Evolutionary conservation across 2,329 filamentous ascomycete species (phyloP).

Genomic region (Hypoxylon sp.): DNA sequence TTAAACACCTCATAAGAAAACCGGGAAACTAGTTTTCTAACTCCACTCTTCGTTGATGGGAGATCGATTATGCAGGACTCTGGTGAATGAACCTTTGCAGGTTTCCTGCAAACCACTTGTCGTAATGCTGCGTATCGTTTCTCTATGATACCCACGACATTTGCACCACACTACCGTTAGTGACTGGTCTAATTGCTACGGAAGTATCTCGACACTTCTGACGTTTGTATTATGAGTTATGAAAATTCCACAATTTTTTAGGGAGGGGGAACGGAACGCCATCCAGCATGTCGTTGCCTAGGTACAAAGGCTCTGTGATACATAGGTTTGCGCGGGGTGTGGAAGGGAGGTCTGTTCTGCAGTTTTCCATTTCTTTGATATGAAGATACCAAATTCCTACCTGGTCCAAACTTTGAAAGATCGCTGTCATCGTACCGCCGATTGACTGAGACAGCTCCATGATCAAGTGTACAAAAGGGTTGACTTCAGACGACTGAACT

Average conservation of each 20-base stretch:
- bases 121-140: background rate
- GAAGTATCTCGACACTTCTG: slow-evolving; percentile 24
- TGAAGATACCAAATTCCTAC: slow-evolving; percentile 1
- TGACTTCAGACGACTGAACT: background rate
- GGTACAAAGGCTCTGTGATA: slow-evolving; percentile 11
- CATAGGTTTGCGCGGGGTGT: slow-evolving; percentile 22
- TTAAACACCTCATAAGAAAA: background rate
- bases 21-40: background rate
- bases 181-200: slow-evolving; percentile 1
- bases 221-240: slow-evolving; percentile 51
- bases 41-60: background rate
- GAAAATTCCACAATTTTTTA: slow-evolving; percentile 41
- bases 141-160: no score
- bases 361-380: background rate
- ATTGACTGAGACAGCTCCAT: no score
- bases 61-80: background rate
- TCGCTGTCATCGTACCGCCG: background rate
- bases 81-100: background rate
- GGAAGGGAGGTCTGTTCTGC: slow-evolving; percentile 26
- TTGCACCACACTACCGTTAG: slow-evolving; percentile 12
- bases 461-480: no score
- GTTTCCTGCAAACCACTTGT: background rate
- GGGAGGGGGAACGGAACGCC: slow-evolving; percentile 14
- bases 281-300: background rate
- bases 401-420: background rate